These are phyloP conservation scores for Paecilomyces variotii DNA, from an alignment of 2,329 filamentous ascomycete genomes.

Conservation along the genomic window DNA sequence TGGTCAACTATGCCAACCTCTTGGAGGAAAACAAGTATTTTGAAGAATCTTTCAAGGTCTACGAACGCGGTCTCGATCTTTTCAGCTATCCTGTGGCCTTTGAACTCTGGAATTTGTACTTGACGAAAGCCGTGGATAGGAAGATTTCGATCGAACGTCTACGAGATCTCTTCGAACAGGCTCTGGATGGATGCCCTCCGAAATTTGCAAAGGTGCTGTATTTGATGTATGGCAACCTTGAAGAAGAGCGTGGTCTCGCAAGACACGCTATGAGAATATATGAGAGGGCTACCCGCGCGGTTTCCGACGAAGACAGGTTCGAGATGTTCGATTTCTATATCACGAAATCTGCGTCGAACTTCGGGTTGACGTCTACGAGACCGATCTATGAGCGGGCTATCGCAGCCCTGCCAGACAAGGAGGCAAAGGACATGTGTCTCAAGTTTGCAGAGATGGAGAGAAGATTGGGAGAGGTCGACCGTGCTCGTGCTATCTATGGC, in stretches of 20 bases:
- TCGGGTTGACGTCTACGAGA: conserved; percentile 86
- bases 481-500: conserved; percentile 89
- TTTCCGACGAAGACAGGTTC: conserved; percentile 85
- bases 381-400: conserved; percentile 97
- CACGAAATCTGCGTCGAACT: conserved; percentile 96
- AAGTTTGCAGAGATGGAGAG: conserved; percentile 98
- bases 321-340: conserved; percentile 99
- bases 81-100: conserved; percentile 98
- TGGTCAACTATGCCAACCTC: conserved; percentile 96
- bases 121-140: conserved; percentile 93
- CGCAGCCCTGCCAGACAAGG: conserved; percentile 80
- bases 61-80: conserved; percentile 91
- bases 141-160: conserved; percentile 92
- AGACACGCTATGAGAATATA: conserved; percentile 99
- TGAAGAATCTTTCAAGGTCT: conserved; percentile 96
- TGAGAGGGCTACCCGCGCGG: conserved; percentile 88
- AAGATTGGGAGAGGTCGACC: conserved; percentile 83
- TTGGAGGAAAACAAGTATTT: conserved; percentile 91
- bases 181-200: conserved; percentile 85
- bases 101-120: conserved; percentile 95
- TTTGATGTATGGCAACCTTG: conserved; percentile 95
- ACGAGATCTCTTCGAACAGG: conserved; percentile 93
- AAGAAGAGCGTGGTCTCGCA: conserved; percentile 90
- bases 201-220: conserved; percentile 95
- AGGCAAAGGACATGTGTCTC: conserved; percentile 96